A percentile compares a stretch with the other conserved stretches of the same genome.
phyloP scores from a whole-genome alignment of 495 filamentous ascomycete species.

The Penicillium lagena region DNA sequence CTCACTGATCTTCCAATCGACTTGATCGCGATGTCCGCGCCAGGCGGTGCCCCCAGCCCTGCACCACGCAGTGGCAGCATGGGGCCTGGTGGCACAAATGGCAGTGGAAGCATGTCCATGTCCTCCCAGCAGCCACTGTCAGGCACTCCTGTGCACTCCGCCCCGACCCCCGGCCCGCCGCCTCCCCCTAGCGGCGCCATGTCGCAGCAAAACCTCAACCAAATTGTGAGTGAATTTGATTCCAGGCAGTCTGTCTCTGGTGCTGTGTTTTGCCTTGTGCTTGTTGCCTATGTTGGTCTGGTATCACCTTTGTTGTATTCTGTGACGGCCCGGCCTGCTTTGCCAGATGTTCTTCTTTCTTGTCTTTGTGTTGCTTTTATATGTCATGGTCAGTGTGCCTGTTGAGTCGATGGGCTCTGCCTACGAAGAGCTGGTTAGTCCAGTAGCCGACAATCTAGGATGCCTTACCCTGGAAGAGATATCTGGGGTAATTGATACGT shows the following conservation, averaged over 20 bases:
- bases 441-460: too few species aligned
- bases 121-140: constrained; percentile 43
- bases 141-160: constrained; percentile 28
- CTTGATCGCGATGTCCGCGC: constrained; percentile 34
- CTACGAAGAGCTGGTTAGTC: too few species aligned
- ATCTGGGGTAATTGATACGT: too few species aligned
- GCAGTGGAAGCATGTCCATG: constrained; percentile 42
- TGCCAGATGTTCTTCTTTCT: too few species aligned
- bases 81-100: constrained; percentile 32
- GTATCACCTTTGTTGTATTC: background rate
- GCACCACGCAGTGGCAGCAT: constrained; percentile 46
- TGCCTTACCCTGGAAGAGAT: too few species aligned
- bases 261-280: background rate
- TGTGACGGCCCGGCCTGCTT: too few species aligned
- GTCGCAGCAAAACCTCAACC: constrained; percentile 87
- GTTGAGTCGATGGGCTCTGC: too few species aligned
- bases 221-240: constrained; percentile 64
- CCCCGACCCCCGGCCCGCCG: constrained; percentile 32
- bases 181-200: constrained; percentile 40
- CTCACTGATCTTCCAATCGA: background rate
- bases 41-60: constrained; percentile 43
- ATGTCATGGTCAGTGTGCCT: too few species aligned
- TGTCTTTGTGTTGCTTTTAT: too few species aligned
- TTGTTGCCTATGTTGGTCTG: constrained; percentile 1
- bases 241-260: too few species aligned